These are phyloP conservation scores for Cardamine occulta DNA, from an alignment of 345 rosid genomes.

Conservation along the genomic window DNA sequence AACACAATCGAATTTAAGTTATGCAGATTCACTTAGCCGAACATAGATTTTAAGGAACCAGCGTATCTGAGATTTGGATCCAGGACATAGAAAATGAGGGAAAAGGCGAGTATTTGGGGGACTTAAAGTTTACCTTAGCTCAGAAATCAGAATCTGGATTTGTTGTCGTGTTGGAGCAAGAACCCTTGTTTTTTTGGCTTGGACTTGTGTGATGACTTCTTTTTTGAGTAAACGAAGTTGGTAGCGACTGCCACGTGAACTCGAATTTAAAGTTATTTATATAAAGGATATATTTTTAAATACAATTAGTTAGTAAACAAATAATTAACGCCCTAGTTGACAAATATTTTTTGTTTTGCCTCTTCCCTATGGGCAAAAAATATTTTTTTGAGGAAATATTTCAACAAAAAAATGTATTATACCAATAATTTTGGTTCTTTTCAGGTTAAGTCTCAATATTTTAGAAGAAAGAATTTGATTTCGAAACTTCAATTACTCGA, in stretches of 20 bases:
- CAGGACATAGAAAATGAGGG: background rate
- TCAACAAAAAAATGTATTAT: background rate
- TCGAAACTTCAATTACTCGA: background rate
- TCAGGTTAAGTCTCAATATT: background rate
- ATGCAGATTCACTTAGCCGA: constrained; percentile 8
- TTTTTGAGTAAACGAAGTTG: constrained; percentile 22
- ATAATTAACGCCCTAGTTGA: no score
- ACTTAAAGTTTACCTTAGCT: constrained; percentile 24
- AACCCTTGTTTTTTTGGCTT: constrained; percentile 39
- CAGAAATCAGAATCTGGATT: constrained; percentile 11
- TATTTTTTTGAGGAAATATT: no score
- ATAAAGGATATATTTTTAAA: background rate
- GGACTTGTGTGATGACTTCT: constrained; percentile 37
- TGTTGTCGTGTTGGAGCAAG: constrained; percentile 36
- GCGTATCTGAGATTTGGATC: constrained; percentile 18
- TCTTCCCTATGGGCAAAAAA: background rate
- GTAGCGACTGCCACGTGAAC: constrained; percentile 42
- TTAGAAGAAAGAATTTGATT: background rate
- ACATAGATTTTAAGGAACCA: constrained; percentile 3
- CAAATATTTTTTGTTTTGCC: no score
- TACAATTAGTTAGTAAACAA: background rate
- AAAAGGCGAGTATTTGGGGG: background rate
- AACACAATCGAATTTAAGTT: background rate
- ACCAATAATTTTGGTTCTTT: background rate
- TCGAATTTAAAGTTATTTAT: constrained; percentile 13